Conservation (phyloP, 2,329 filamentous ascomycete species). For the Penicillium sp. region DNA sequence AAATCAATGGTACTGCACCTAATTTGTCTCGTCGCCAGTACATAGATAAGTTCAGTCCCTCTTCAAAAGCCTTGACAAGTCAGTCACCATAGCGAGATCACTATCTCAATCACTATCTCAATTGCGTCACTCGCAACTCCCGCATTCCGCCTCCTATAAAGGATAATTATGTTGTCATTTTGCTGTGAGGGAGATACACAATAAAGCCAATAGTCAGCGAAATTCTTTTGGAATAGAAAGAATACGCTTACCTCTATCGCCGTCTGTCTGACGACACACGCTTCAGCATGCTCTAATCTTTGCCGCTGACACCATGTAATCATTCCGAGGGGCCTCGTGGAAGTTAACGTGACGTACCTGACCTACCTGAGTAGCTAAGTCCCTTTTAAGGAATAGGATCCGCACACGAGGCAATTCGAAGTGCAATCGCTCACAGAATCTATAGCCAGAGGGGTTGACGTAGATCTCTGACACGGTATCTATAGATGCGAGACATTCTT, state of each 20-base stretch:
- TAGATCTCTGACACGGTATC: not conserved
- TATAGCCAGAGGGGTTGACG: not conserved
- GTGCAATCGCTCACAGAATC: not conserved
- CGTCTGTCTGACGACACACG: not conserved
- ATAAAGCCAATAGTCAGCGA: constrained; percentile 6
- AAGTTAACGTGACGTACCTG: constrained; percentile 2
- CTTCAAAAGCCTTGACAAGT: constrained; percentile 4
- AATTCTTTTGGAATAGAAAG: constrained; percentile 4
- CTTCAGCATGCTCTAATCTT: constrained; percentile 5
- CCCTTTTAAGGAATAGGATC: constrained; percentile 4
- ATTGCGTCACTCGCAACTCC: constrained; percentile 4
- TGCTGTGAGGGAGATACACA: constrained; percentile 3
- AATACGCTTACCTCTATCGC: constrained; percentile 3
- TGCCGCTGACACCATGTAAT: constrained; percentile 2
- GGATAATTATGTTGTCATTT: constrained; percentile 4
- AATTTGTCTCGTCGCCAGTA: constrained; percentile 4
- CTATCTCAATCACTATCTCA: constrained; percentile 7
- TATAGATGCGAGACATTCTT: not conserved
- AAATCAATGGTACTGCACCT: not conserved
- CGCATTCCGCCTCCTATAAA: constrained; percentile 1
- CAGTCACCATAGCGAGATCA: constrained; percentile 7
- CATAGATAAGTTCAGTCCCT: constrained; percentile 2
- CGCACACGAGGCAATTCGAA: constrained; percentile 3
- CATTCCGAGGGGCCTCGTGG: constrained; percentile 4
- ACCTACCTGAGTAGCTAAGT: not conserved